These are phyloP conservation scores for Leersia perrieri DNA, from an alignment of 176 grass and related monocot genomes.

Conservation along the genomic window DNA sequence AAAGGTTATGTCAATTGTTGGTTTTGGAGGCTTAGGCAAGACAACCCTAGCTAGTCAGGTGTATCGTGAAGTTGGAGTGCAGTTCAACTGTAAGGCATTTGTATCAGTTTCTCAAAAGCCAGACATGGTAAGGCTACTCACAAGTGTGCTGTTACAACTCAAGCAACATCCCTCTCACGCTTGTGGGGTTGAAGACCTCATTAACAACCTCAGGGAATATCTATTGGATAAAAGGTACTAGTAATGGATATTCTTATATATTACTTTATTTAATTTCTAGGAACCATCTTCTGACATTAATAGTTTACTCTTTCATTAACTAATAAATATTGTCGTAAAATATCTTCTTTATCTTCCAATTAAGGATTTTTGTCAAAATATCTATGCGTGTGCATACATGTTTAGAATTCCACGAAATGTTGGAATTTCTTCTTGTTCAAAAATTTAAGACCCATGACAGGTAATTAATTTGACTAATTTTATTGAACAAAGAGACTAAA, in stretches of 20 bases:
- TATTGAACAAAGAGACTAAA: neutral
- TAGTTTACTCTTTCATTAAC: neutral
- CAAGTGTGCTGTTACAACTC: neutral
- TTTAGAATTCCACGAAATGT: neutral
- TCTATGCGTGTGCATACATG: neutral
- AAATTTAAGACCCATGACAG: neutral
- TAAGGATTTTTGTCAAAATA: neutral
- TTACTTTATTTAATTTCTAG: neutral
- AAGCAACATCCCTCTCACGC: neutral
- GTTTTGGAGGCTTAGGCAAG: neutral
- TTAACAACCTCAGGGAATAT: neutral
- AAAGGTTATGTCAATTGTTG: neutral
- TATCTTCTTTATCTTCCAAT: neutral
- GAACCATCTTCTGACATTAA: neutral
- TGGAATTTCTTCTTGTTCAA: neutral
- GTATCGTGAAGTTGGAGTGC: neutral
- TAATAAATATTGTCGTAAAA: neutral
- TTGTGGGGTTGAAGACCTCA: neutral
- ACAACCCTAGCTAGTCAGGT: conserved; percentile 5
- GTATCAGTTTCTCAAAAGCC: conserved; percentile 9
- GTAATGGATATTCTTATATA: no score
- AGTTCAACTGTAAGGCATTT: neutral
- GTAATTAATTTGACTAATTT: neutral
- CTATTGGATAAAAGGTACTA: conserved; percentile 7
- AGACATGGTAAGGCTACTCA: neutral